Conservation (phyloP, 257 asterid species). For the Vinca minor region DNA sequence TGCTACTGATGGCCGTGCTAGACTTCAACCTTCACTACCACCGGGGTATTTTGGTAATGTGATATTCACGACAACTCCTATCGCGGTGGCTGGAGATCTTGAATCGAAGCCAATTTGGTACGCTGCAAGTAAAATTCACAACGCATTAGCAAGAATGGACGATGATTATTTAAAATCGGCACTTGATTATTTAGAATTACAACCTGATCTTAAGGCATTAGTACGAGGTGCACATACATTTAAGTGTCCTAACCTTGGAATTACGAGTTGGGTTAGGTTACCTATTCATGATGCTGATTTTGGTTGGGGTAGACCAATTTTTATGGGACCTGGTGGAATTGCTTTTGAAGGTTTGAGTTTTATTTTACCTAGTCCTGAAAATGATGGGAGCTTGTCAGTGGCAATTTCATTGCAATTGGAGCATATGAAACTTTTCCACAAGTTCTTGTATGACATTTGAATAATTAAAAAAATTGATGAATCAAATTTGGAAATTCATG, state of each 20-base stretch:
- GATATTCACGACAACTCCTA: constrained; percentile 71
- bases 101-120: constrained; percentile 53
- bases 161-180: constrained; percentile 71
- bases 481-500: neutral
- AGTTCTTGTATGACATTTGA: constrained; percentile 59
- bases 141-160: constrained; percentile 67
- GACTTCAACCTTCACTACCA: constrained; percentile 64
- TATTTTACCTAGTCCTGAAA: constrained; percentile 54
- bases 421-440: constrained; percentile 72
- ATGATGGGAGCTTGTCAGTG: constrained; percentile 68
- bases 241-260: constrained; percentile 84
- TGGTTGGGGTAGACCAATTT: constrained; percentile 82
- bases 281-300: constrained; percentile 87
- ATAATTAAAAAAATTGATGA: neutral
- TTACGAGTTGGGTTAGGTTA: constrained; percentile 80
- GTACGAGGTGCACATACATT: constrained; percentile 86
- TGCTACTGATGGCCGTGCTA: constrained; percentile 72
- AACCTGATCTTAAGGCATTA: constrained; percentile 72
- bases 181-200: constrained; percentile 78
- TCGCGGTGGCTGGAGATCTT: constrained; percentile 57
- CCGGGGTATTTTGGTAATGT: constrained; percentile 82
- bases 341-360: constrained; percentile 81
- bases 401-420: constrained; percentile 64
- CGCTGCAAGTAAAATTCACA: constrained; percentile 63
- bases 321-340: constrained; percentile 91